A percentile compares a stretch with the other conserved stretches of the same genome.
These are phyloP conservation scores for Coleophoma crateriformis DNA, from an alignment of 2,329 filamentous ascomycete genomes.

Conservation along the genomic window DNA sequence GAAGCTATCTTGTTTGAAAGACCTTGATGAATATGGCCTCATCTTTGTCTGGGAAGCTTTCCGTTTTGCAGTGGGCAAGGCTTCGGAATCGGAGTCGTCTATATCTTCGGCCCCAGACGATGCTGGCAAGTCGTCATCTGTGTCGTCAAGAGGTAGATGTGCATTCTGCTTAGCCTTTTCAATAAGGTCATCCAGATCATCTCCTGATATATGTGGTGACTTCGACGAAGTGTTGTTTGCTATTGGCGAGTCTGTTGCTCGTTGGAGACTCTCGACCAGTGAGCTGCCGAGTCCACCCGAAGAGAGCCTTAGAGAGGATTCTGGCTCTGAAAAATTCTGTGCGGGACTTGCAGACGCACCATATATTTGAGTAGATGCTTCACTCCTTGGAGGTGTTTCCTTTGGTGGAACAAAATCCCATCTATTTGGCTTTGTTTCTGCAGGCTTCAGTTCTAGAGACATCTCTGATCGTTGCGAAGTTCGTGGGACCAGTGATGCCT, in stretches of 20 bases:
- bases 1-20: conserved; percentile 39
- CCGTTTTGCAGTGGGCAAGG: conserved; percentile 3
- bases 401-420: conserved; percentile 33
- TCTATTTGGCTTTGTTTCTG: conserved; percentile 30
- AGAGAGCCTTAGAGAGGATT: conserved; percentile 1
- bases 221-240: no score
- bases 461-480: conserved; percentile 3
- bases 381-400: conserved; percentile 31
- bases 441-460: conserved; percentile 43
- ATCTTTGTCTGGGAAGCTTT: conserved; percentile 6
- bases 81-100: conserved; percentile 24
- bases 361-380: conserved; percentile 22
- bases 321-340: neutral
- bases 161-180: conserved; percentile 53
- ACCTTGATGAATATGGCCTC: neutral
- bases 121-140: conserved; percentile 33
- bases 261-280: conserved; percentile 1
- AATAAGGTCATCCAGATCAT: conserved; percentile 62
- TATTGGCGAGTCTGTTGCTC: conserved; percentile 1
- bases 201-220: conserved; percentile 18
- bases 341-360: neutral
- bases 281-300: neutral
- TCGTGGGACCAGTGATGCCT: neutral
- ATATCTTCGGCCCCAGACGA: conserved; percentile 10
- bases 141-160: conserved; percentile 51